These are phyloP conservation scores for Xylariaceae sp. DNA, from an alignment of 2,329 filamentous ascomycete species.

Conservation along the genomic window DNA sequence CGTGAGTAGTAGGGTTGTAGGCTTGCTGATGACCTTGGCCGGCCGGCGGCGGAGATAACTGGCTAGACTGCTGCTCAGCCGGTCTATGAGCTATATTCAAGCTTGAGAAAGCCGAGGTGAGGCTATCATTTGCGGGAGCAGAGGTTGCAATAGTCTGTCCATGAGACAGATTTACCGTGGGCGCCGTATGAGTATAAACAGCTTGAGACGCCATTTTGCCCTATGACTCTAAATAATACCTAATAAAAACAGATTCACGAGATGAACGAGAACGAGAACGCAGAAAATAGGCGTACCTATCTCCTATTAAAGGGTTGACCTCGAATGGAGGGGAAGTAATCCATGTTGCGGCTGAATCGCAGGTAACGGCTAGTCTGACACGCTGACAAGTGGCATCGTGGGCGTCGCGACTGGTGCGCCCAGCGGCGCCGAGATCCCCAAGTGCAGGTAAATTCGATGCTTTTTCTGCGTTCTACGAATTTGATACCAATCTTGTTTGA, in stretches of 20 bases:
- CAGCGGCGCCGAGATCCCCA: too few species aligned
- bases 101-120: slow-evolving; percentile 22
- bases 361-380: slow-evolving; percentile 1
- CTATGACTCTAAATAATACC: neutral
- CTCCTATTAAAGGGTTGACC: slow-evolving; percentile 18
- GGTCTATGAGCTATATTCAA: slow-evolving; percentile 20
- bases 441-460: too few species aligned
- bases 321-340: neutral
- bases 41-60: neutral
- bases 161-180: slow-evolving; percentile 12
- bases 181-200: slow-evolving; percentile 7
- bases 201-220: slow-evolving; percentile 19
- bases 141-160: slow-evolving; percentile 5
- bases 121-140: slow-evolving; percentile 3
- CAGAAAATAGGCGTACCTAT: neutral
- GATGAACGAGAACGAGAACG: neutral
- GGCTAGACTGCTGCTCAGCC: slow-evolving; percentile 4
- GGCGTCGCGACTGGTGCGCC: neutral
- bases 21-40: slow-evolving; percentile 5
- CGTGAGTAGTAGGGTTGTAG: slow-evolving; percentile 6
- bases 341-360: slow-evolving; percentile 22
- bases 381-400: neutral
- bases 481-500: neutral
- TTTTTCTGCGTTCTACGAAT: neutral
- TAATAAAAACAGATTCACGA: neutral